These are phyloP conservation scores for Holtermanniella nyarrowii DNA, from an alignment of 768 basidiomycete species.

Conservation along the genomic window DNA sequence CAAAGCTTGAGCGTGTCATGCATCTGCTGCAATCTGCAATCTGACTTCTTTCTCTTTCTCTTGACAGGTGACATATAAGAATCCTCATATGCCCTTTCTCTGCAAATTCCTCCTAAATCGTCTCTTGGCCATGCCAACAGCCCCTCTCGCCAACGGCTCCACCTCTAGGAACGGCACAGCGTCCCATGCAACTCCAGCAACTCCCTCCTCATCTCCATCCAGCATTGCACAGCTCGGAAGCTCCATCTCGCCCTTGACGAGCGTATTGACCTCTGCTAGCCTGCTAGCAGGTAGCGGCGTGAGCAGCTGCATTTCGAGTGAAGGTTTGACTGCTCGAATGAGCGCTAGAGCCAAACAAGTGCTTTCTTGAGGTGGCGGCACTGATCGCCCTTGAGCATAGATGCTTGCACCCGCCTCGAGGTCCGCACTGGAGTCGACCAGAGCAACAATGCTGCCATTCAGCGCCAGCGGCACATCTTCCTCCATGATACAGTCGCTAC, in stretches of 20 bases:
- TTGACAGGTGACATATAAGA: too few species aligned
- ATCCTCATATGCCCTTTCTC: too few species aligned
- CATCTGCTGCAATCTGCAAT: too few species aligned
- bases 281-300: background rate
- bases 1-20: constrained; percentile 20
- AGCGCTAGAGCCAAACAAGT: background rate
- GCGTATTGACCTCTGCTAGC: background rate
- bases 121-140: background rate
- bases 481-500: constrained; percentile 64
- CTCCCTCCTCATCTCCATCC: background rate
- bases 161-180: background rate
- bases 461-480: constrained; percentile 62
- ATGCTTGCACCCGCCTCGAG: background rate
- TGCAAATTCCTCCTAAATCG: background rate
- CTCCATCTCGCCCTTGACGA: background rate
- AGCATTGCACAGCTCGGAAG: constrained; percentile 10
- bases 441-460: constrained; percentile 68
- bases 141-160: background rate
- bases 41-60: too few species aligned
- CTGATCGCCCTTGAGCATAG: background rate
- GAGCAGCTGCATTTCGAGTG: background rate
- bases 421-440: constrained; percentile 45
- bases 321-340: background rate
- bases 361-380: background rate
- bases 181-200: background rate